Evolutionary conservation across 805 yeast species (phyloP), one percentile per base, ranked within the genome.

Genomic region (Lipomyces orientalis): DNA sequence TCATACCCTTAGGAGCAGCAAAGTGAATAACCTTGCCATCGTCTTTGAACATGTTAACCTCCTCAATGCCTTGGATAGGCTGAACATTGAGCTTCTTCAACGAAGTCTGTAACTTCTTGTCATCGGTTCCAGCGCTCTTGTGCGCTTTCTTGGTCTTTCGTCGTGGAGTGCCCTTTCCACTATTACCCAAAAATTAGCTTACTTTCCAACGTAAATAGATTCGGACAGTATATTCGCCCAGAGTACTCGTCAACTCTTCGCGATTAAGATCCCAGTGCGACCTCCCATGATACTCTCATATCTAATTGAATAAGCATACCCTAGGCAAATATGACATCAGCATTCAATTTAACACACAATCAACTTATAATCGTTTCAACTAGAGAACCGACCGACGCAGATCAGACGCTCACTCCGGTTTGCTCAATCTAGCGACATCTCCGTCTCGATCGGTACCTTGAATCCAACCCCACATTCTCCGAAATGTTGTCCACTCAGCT

Each of bases 21-120:
- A 95, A 92, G 85, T 94, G 97, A 82, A 94, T 84, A 73, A 95
- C 97, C 79, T 89, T 90, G 79, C 98, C 98, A 81, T 94, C 97
- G 73, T 92, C 97, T 82, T 86, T 90, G 90, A 95, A 93, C 86
- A 94, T 91, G 88, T 93, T 94, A 78, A 97, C 98, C 85, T 94
- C 98, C 81, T 92, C 97, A 77, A 94, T 89, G 77, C 90, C 92
- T 74, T 90, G 93, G 76, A 94, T 83, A 77, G 92, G 90, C 82
- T 90, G 91, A 73, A 93, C 96, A 82, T 90, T 89, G 80, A 94
- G 85, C 84, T 93, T 93, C 81, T 88, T 89, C 82, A 94, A 85
- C 78, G 94, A 87, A 76, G 88, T 90, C 83, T 91, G 93, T 81
- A 94, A 86, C 83, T 93, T 93, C 81, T 92, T 85, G 84, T 93